Evolutionary conservation across 768 basidiomycete genomes (phyloP).

Genomic region (Hemileccinum rubropunctum): DNA sequence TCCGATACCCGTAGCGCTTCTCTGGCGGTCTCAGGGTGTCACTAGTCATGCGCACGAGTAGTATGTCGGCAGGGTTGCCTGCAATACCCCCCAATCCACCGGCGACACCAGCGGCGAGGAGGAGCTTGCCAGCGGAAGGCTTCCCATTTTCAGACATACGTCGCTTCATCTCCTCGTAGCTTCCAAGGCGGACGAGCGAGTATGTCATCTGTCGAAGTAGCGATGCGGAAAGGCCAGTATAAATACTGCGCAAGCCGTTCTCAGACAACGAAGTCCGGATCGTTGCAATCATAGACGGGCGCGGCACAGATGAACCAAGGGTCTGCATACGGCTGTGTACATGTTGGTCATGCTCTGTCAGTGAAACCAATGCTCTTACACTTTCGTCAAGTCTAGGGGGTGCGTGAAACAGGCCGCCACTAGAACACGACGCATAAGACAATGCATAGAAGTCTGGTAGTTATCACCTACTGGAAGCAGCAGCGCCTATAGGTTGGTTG

Average conservation of each 20-base stretch:
- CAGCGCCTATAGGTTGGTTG: constrained; percentile 44
- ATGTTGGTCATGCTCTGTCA: constrained; percentile 1
- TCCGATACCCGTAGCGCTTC: constrained; percentile 72
- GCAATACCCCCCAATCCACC: constrained; percentile 81
- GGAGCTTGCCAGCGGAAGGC: constrained; percentile 52
- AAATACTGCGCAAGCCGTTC: constrained; percentile 72
- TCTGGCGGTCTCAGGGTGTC: constrained; percentile 74
- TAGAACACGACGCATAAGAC: constrained; percentile 26
- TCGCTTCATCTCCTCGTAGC: constrained; percentile 75
- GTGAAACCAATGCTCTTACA: constrained; percentile 41
- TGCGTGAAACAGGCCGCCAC: constrained; percentile 83
- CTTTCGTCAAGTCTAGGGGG: constrained; percentile 84
- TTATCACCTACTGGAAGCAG: constrained; percentile 55
- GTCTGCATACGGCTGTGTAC: constrained; percentile 77
- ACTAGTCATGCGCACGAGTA: constrained; percentile 86
- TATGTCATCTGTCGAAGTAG: constrained; percentile 90
- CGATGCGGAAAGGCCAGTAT: constrained; percentile 80
- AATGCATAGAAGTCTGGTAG: not conserved
- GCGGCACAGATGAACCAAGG: constrained; percentile 45
- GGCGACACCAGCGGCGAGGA: constrained; percentile 65
- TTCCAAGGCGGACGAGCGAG: constrained; percentile 79
- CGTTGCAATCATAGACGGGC: constrained; percentile 63
- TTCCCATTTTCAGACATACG: constrained; percentile 48
- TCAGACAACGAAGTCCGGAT: constrained; percentile 62
- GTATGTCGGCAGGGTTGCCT: constrained; percentile 78